These are phyloP conservation scores for Pugionium cornutum DNA, from an alignment of 345 rosid species.

Conservation along the genomic window DNA sequence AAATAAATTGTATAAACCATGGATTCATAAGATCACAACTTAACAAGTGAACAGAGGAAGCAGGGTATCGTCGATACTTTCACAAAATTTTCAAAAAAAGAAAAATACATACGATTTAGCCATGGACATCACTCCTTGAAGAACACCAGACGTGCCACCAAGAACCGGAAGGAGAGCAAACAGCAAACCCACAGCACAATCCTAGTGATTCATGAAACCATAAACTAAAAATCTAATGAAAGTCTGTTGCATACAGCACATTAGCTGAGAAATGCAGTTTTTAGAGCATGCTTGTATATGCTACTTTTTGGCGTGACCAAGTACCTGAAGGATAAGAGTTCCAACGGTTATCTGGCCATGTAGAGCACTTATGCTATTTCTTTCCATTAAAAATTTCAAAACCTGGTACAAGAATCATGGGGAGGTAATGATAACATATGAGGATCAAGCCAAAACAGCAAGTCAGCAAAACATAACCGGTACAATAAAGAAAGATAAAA, in stretches of 20 bases:
- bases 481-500: constrained; percentile 7
- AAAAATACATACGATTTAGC: constrained; percentile 67
- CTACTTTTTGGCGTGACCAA: constrained; percentile 8
- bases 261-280: constrained; percentile 11
- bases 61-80: neutral
- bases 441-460: constrained; percentile 20
- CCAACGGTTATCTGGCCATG: constrained; percentile 93
- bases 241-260: constrained; percentile 20
- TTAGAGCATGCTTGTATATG: neutral
- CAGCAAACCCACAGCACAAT: constrained; percentile 90
- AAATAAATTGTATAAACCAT: constrained; percentile 4
- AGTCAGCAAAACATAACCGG: constrained; percentile 6
- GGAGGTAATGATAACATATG: constrained; percentile 16
- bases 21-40: neutral
- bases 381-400: constrained; percentile 86
- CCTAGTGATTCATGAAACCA: constrained; percentile 47
- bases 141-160: constrained; percentile 83
- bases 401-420: constrained; percentile 51
- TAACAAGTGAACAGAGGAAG: constrained; percentile 21
- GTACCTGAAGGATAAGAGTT: constrained; percentile 82
- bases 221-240: constrained; percentile 14
- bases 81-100: constrained; percentile 1
- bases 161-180: constrained; percentile 96
- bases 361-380: constrained; percentile 69
- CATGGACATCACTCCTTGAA: constrained; percentile 85